Evolutionary conservation across 1,284 basidiomycete species (phyloP).

Genomic region (Sanghuangporus baumii): DNA sequence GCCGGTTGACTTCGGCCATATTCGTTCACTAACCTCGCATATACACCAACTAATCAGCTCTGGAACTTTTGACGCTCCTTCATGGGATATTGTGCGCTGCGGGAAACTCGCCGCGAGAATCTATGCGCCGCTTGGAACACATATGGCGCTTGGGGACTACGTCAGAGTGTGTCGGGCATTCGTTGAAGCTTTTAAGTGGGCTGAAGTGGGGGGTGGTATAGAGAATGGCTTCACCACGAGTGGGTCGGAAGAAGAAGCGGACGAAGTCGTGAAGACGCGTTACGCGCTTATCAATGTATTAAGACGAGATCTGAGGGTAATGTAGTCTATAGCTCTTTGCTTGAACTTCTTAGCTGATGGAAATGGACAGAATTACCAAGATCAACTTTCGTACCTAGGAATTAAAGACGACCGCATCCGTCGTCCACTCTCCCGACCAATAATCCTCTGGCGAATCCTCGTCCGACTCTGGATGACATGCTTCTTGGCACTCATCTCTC

Average conservation of each 20-base stretch:
- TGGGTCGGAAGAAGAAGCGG: conserved; percentile 25
- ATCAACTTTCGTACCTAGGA: conserved; percentile 54
- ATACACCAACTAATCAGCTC: conserved; percentile 66
- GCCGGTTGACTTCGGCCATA: conserved; percentile 54
- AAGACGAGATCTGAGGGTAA: conserved; percentile 57
- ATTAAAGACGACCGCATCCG: conserved; percentile 82
- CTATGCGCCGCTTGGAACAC: conserved; percentile 79
- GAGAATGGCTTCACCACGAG: conserved; percentile 18
- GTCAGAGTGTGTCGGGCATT: conserved; percentile 71
- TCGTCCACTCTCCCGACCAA: conserved; percentile 48
- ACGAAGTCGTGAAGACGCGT: conserved; percentile 21
- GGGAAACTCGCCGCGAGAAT: conserved; percentile 73
- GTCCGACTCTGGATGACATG: conserved; percentile 61
- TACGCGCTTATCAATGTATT: conserved; percentile 36
- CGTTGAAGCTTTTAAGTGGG: conserved; percentile 65
- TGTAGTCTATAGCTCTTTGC: background rate
- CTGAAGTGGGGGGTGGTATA: conserved; percentile 22
- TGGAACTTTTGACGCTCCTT: conserved; percentile 76
- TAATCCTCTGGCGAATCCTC: conserved; percentile 56
- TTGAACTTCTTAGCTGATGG: background rate
- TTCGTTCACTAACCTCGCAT: conserved; percentile 56
- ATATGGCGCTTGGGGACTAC: conserved; percentile 75
- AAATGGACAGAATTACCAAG: conserved; percentile 59
- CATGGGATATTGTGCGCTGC: conserved; percentile 70
- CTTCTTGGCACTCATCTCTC: conserved; percentile 62